Evolutionary conservation across 116 monocot genomes (phyloP).

Genomic region (Zostera marina): DNA sequence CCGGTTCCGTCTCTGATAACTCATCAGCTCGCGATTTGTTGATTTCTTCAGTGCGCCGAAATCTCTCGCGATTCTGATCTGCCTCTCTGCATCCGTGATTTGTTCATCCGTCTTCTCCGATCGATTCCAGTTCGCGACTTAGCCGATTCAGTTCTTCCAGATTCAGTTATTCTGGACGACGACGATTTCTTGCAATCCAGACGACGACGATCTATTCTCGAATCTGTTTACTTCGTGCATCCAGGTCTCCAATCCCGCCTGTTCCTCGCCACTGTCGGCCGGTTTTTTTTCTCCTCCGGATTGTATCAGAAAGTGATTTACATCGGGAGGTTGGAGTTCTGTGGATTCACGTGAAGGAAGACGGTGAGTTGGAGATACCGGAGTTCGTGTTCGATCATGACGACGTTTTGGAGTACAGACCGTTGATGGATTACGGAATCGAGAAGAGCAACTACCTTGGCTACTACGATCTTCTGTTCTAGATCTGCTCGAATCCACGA

Average conservation of each 20-base stretch:
- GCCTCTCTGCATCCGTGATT: too few relatives aligned
- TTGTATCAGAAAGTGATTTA: conserved; percentile 72
- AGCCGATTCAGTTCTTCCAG: too few relatives aligned
- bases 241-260: conserved; percentile 80
- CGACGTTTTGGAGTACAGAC: conserved; percentile 65
- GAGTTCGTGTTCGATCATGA: conserved; percentile 78
- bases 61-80: too few relatives aligned
- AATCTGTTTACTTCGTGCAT: conserved; percentile 74
- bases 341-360: conserved; percentile 47
- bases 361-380: conserved; percentile 55
- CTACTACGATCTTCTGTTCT: conserved; percentile 24
- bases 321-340: conserved; percentile 63
- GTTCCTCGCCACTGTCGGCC: conserved; percentile 87
- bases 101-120: too few relatives aligned
- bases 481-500: too few relatives aligned
- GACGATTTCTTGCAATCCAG: too few relatives aligned
- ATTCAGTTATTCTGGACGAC: too few relatives aligned
- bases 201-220: too few relatives aligned
- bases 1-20: too few relatives aligned
- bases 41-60: too few relatives aligned
- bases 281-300: conserved; percentile 74
- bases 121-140: too few relatives aligned
- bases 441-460: conserved; percentile 37
- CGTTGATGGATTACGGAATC: conserved; percentile 80
- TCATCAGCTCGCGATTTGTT: too few relatives aligned